Evolutionary conservation across 371 early-diverging fungal species (phyloP), one percentile per base, ranked within the genome.

Genomic region (Dinochytrium kinnereticum): DNA sequence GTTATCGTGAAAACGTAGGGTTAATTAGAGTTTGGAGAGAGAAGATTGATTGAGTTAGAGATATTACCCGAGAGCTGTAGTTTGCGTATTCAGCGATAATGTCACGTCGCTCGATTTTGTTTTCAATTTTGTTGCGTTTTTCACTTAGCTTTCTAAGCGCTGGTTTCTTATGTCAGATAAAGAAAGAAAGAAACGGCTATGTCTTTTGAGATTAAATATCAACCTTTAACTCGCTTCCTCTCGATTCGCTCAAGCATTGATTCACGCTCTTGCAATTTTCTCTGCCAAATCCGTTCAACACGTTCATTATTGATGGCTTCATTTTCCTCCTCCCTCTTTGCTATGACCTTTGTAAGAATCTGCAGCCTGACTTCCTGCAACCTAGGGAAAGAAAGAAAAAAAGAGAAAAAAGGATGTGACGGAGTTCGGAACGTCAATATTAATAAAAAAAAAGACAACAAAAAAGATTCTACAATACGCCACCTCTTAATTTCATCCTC

Each of bases 61-160:
- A 24, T 15, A 2, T 3, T 61, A 61, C 61, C 50, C 49, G 39
- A 5, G 82, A 81, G 3, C 80, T 80, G 71, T 78, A 81, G 69
- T 85, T 77, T 3, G 83, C 83, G 71, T 88, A 88, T 17, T 88
- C 88, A 30, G 69, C 70, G 36, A 88, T 87, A 65, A 88, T 86
- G 65, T 88, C 87, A 31, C 87, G 71, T 15, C 78, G 53, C 53
- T 83, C 73, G 31, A 80, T 39, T 67, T 80, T 83, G 37, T 64
- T 75, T 37, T 83, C 84, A 21, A 86, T 79, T 34, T 78, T 76
- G 59, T 38, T 70, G 21, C 85, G 68, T 64, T 82, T 82, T 19
- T 82, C 82, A 0, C 79, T 66, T 21, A 88, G 70, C 64, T 86
- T 87, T 1, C 88, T 59, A 28, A 86, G 19, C 1, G 81, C 87